Conservation (phyloP, 306 rosid species). For the Prunus armeniaca region DNA sequence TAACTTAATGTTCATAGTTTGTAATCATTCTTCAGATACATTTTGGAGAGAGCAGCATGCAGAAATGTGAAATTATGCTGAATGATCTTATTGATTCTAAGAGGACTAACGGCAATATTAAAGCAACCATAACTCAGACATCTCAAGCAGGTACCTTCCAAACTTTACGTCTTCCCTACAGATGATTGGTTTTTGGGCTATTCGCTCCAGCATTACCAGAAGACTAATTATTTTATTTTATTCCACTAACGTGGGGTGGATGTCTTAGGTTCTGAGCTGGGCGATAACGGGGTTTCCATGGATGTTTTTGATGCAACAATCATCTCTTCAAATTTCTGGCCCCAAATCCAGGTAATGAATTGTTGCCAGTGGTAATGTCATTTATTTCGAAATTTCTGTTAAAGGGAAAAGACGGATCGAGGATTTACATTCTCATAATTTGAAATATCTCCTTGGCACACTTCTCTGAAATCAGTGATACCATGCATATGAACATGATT, state of each 20-base stretch:
- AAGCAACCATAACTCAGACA: conserved; percentile 71
- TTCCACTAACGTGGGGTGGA: conserved; percentile 15
- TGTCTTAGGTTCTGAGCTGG: conserved; percentile 44
- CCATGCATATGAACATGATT: conserved; percentile 1
- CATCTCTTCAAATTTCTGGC: conserved; percentile 95
- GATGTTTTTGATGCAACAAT: conserved; percentile 69
- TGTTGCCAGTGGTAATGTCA: conserved; percentile 1
- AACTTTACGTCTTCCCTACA: background rate
- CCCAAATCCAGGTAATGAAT: conserved; percentile 77
- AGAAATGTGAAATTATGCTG: conserved; percentile 96
- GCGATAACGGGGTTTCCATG: conserved; percentile 52
- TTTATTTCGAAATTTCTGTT: background rate
- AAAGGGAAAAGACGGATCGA: background rate
- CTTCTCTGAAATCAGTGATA: background rate
- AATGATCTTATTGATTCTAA: conserved; percentile 88
- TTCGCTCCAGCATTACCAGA: background rate
- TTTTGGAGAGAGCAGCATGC: conserved; percentile 97
- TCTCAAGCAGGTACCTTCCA: conserved; percentile 48
- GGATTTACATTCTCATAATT: background rate
- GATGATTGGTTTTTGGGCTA: conserved; percentile 7
- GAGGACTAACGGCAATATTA: conserved; percentile 69
- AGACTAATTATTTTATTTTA: background rate
- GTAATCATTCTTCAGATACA: conserved; percentile 61
- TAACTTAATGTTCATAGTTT: conserved; percentile 19
- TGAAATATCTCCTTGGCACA: background rate